Conservation (phyloP, 345 rosid species). For the Aquilaria malaccensis region DNA sequence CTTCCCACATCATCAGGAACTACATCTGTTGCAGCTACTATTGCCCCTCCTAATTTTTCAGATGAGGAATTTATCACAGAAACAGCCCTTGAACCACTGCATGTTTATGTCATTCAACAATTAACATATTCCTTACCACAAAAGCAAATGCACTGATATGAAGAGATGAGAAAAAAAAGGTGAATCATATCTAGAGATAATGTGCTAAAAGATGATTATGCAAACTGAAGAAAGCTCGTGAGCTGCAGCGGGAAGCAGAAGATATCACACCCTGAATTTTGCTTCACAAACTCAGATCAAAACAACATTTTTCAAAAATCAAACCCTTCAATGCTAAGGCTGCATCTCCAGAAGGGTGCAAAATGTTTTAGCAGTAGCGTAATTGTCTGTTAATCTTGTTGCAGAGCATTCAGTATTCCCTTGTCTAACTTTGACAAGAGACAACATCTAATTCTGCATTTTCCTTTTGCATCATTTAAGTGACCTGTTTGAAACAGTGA, state of each 20-base stretch:
- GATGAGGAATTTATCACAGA: conserved; percentile 70
- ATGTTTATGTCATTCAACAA: conserved; percentile 20
- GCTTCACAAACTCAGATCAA: too few species aligned
- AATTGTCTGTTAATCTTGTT: conserved; percentile 25
- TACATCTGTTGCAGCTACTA: conserved; percentile 67
- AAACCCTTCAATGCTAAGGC: too few species aligned
- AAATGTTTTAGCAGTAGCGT: too few species aligned
- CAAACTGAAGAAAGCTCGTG: too few species aligned
- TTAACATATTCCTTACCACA: too few species aligned
- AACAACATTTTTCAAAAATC: too few species aligned
- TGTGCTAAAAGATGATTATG: too few species aligned
- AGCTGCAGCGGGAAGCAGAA: too few species aligned
- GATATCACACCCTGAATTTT: too few species aligned
- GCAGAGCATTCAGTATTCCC: conserved; percentile 45
- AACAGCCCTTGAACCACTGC: conserved; percentile 85
- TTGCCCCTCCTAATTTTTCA: conserved; percentile 79
- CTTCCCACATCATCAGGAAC: conserved; percentile 74
- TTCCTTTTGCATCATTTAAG: conserved; percentile 69
- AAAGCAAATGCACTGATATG: conserved; percentile 4
- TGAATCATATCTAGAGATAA: neutral
- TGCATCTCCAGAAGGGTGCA: too few species aligned
- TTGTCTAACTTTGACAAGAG: conserved; percentile 46
- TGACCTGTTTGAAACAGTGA: conserved; percentile 71
- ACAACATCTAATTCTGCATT: conserved; percentile 49
- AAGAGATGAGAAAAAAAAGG: neutral